These are phyloP conservation scores for Penicillium samsonianum DNA, from an alignment of 495 filamentous ascomycete species.

Conservation along the genomic window DNA sequence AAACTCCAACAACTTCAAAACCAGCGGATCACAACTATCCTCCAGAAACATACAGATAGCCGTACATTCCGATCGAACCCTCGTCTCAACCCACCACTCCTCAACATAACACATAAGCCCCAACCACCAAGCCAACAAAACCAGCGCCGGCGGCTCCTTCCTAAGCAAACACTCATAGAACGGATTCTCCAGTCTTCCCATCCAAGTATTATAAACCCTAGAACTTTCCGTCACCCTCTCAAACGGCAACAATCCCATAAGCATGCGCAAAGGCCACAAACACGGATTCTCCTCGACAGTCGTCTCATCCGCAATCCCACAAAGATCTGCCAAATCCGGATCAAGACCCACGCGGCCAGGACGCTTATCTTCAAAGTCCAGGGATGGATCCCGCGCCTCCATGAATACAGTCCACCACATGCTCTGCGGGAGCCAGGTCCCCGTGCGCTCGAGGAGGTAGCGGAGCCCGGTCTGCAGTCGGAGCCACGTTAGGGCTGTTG, in stretches of 20 bases:
- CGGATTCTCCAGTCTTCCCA: conserved; percentile 34
- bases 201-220: conserved; percentile 33
- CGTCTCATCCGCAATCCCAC: conserved; percentile 38
- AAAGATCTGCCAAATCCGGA: conserved; percentile 39
- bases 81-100: conserved; percentile 44
- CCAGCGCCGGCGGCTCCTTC: conserved; percentile 46
- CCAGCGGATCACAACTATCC: conserved; percentile 26
- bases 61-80: conserved; percentile 44
- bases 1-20: conserved; percentile 33
- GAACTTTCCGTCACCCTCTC: conserved; percentile 22
- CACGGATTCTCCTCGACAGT: conserved; percentile 44
- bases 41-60: conserved; percentile 51
- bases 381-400: conserved; percentile 24
- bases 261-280: conserved; percentile 38
- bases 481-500: conserved; percentile 44
- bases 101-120: conserved; percentile 34
- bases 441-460: conserved; percentile 36
- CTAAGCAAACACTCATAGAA: conserved; percentile 36
- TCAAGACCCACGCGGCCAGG: conserved; percentile 39
- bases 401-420: conserved; percentile 43
- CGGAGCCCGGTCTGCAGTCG: conserved; percentile 43
- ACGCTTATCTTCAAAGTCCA: conserved; percentile 34
- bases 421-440: conserved; percentile 37
- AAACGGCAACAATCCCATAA: conserved; percentile 34
- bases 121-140: conserved; percentile 51